Evolutionary conservation across 345 rosid genomes (phyloP), one percentile per base, ranked within the genome.

Genomic region (Gynandropsis gynandra): DNA sequence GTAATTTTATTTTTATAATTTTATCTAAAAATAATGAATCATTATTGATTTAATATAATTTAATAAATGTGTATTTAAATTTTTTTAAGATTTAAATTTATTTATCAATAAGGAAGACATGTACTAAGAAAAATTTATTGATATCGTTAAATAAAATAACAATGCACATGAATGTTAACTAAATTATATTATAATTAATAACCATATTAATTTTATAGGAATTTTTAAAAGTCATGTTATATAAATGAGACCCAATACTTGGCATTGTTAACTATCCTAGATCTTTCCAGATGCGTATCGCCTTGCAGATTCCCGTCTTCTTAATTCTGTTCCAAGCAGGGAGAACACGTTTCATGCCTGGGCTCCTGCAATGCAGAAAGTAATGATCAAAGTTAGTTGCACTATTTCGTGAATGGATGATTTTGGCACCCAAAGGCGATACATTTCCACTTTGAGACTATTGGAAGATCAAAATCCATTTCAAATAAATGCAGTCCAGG

Each of bases 241-340:
- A n/a, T n/a, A n/a, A n/a, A n/a, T n/a, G n/a, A n/a, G n/a, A n/a
- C 36, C 54, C 80, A 33, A 87, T 81, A 78, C 87, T 82, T 0
- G 96, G 96, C 95, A 90, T 87, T 41, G 98, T 90, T 37, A 90
- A 43, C 38, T 96, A 90, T 57, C 80, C 92, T 10, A 90, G 96
- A 63, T 82, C 79, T 48, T 40, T 74, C 95, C 95, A 90, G 50
- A 58, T 52, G 7, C 61, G 73, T 68, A 87, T 74, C 1, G 96
- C 88, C 56, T 64, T 73, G 78, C 89, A 80, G 45, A 90, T 81
- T 29, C 79, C 87, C 0, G 77, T 70, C 72, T 65, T 74, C 59
- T 78, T 82, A 66, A 90, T 77, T 65, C 85, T 72, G 72, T 87
- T 87, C 95, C 89, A 87, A 16, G 95, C 96, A 0, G 95, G 98